Evolutionary conservation across 495 filamentous ascomycete genomes (phyloP), one percentile per base, ranked within the genome.

Genomic region (Neurospora sublineolata): DNA sequence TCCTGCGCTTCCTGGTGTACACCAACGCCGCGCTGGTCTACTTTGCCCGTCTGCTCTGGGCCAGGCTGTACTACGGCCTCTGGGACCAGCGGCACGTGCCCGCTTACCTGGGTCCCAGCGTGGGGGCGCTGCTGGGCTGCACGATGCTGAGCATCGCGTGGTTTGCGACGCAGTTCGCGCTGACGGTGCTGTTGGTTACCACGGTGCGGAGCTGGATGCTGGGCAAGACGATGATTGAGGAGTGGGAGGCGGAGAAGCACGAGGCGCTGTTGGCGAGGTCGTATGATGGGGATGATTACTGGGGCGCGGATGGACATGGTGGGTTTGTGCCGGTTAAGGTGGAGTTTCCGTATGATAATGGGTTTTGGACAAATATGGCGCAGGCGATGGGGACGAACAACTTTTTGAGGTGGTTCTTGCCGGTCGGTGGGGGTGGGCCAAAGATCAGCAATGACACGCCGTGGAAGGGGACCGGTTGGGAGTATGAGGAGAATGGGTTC

Each of bases 321-420:
- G 39, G 88, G 88, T 74, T 75, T 76, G 77, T 76, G 70, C 70
- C 71, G 79, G 79, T 67, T 69, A 70, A 52, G 75, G 72, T 97
- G 78, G 94, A 98, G 76, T 94, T 93, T 3, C 95, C 95, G 2
- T 98, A 96, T 75, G 95, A 99, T 77, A 86, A 98, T 72, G 96
- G 95, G 10, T 84, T 98, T 67, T 95, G 89, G 78, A 83, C 94
- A 69, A 99, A 99, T 78, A 88, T 88, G 23, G 86, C 90, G 3
- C 96, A 99, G 82, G 95, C 94, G 16, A 86, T 87, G 72, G 89
- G 96, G 30, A 94, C 96, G 30, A 87, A 91, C 70, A 97, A 99
- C 83, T 91, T 91, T 20, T 83, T 99, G 42, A 82, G 91, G 40
- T 82, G 87, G 89, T 72, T 87, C 64, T 72, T 84, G 9, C 86